Evolutionary conservation across 345 rosid genomes (phyloP).

Genomic region (Erucastrum elatum): DNA sequence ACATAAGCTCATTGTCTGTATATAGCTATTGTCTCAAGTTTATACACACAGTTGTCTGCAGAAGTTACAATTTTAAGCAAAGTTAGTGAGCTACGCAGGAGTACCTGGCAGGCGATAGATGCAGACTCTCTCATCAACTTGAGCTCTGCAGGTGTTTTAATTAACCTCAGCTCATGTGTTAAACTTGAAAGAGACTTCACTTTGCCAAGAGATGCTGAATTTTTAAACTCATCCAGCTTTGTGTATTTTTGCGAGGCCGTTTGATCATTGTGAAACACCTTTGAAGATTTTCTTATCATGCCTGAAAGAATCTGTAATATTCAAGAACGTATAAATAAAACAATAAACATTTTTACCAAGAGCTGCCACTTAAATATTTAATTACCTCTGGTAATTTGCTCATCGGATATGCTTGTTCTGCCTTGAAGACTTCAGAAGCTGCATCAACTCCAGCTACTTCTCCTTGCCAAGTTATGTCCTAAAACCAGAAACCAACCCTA

Average conservation of each 20-base stretch:
- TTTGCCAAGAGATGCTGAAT: constrained; percentile 51
- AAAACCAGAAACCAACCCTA: constrained; percentile 23
- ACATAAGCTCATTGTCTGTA: constrained; percentile 2
- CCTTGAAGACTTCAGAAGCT: constrained; percentile 75
- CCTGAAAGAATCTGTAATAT: constrained; percentile 77
- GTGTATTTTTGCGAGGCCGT: constrained; percentile 63
- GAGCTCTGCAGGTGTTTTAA: constrained; percentile 84
- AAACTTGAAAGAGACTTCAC: constrained; percentile 62
- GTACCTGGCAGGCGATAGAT: constrained; percentile 94
- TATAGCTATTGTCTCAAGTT: constrained; percentile 14
- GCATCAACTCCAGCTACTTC: constrained; percentile 85
- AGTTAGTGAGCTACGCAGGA: no score
- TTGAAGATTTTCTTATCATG: constrained; percentile 68
- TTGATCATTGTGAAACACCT: constrained; percentile 70
- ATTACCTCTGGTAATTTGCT: constrained; percentile 66
- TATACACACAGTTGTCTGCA: neutral
- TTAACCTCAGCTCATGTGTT: constrained; percentile 75
- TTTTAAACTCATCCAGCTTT: constrained; percentile 65
- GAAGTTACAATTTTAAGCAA: no score
- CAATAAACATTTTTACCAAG: neutral
- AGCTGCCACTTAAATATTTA: constrained; percentile 14
- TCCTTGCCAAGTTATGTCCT: constrained; percentile 96
- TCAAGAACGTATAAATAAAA: constrained; percentile 1
- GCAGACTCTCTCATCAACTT: constrained; percentile 94
- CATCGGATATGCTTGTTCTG: constrained; percentile 81